These are phyloP conservation scores for Auriculariales sp. DNA, from an alignment of 768 basidiomycete genomes.

Conservation along the genomic window DNA sequence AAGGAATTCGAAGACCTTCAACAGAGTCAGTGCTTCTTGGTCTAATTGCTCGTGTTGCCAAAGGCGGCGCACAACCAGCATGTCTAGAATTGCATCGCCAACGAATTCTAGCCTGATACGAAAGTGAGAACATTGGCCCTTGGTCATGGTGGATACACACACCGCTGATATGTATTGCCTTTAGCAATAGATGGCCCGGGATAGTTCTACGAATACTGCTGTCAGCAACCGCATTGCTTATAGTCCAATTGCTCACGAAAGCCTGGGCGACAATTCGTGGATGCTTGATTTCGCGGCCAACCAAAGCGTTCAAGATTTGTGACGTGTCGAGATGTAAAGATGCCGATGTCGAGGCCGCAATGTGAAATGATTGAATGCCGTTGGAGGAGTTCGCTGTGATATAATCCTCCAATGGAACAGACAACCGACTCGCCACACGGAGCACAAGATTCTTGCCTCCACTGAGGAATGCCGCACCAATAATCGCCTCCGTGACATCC, in stretches of 20 bases:
- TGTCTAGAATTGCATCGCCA: conserved; percentile 77
- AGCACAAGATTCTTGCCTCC: conserved; percentile 58
- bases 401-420: conserved; percentile 64
- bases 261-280: conserved; percentile 58
- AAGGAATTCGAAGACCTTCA: conserved; percentile 39
- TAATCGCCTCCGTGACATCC: conserved; percentile 74
- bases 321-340: too few species aligned
- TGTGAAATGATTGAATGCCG: too few species aligned
- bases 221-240: too few species aligned
- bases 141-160: conserved; percentile 41
- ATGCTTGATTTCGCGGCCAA: conserved; percentile 45
- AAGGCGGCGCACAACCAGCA: conserved; percentile 59
- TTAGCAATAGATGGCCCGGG: background rate
- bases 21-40: conserved; percentile 62
- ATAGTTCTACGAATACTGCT: background rate
- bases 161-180: conserved; percentile 34
- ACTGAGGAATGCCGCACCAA: conserved; percentile 67
- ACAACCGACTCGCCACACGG: conserved; percentile 45
- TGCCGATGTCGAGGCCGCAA: too few species aligned
- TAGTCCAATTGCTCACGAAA: conserved; percentile 32
- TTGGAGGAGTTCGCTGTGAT: conserved; percentile 27
- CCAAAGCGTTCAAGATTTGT: conserved; percentile 43
- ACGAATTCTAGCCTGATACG: conserved; percentile 55
- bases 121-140: conserved; percentile 50
- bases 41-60: conserved; percentile 49